Percentiles rank a stretch among this genome's conserved stretches.
These are phyloP conservation scores for Austroboletus eburneus DNA, from an alignment of 768 basidiomycete species.

Conservation along the genomic window DNA sequence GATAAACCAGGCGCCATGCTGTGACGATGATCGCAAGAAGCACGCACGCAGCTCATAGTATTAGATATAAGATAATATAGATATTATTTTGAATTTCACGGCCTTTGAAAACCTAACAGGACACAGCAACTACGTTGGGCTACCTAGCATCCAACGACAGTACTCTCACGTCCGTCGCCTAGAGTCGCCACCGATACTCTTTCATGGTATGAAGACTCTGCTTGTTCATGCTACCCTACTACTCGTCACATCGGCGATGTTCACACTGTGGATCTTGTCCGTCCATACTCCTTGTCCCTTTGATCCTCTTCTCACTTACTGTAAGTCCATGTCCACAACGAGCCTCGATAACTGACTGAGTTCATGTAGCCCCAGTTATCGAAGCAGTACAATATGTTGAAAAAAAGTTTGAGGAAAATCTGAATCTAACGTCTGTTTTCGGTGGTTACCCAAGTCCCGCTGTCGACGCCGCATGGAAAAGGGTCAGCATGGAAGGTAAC, in stretches of 20 bases:
- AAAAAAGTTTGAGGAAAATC: constrained; percentile 1
- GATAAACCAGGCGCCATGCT: too few relatives aligned
- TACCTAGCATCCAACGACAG: not conserved
- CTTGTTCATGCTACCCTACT: not conserved
- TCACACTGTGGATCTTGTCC: not conserved
- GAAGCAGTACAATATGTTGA: constrained; percentile 4
- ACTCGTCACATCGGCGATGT: not conserved
- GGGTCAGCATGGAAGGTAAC: not conserved
- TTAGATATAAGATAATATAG: too few relatives aligned
- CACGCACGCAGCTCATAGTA: too few relatives aligned
- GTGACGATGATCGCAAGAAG: too few relatives aligned
- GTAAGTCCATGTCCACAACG: not conserved
- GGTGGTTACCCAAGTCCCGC: constrained; percentile 2
- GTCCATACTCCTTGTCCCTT: not conserved
- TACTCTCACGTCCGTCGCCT: too few relatives aligned
- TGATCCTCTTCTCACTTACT: not conserved
- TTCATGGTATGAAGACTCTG: not conserved
- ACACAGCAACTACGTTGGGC: too few relatives aligned
- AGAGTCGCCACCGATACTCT: not conserved
- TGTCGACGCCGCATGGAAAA: constrained; percentile 5
- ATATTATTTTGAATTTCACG: too few relatives aligned
- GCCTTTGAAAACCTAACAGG: too few relatives aligned
- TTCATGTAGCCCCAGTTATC: not conserved
- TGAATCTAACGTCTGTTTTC: not conserved
- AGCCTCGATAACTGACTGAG: not conserved